Evolutionary conservation across 2,329 filamentous ascomycete genomes (phyloP), one percentile per base, ranked within the genome.

Genomic region (Thielaviopsis euricoi): DNA sequence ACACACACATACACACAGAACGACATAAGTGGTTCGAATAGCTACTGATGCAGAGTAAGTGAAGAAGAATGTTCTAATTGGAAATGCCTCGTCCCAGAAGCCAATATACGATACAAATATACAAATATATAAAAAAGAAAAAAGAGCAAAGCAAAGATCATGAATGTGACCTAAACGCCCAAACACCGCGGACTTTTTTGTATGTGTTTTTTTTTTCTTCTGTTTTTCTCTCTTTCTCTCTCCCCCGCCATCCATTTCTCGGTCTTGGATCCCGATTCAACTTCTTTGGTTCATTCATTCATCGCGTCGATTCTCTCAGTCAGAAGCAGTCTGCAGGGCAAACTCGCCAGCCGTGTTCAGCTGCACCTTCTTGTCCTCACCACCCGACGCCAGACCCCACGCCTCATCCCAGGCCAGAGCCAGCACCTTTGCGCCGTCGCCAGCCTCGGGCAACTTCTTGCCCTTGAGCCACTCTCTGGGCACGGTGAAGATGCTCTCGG

Each of bases 281-380:
- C n/a, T n/a, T n/a, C n/a, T n/a, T n/a, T n/a, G n/a, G n/a, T n/a
- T n/a, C n/a, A n/a, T 37, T 53, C 52, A 15, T 21, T 52, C 25
- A 56, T 43, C 29, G 9, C 25, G 13, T 22, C 25, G 17, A n/a
- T 9, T 21, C 15, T 19, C 51, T 55, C 58, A 23, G 40, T 56
- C 17, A 52, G 50, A 43, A 59, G n/a, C n/a, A n/a, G 22, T 53
- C 15, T 56, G 26, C 46, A 55, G 48, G 15, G 58, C 55, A 22
- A 60, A 37, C 33, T 59, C 61, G 17, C 60, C 55, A 46, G 49
- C 48, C n/a, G 53, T 43, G 48, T 98, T 96, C 61, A 98, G 82
- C 75, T 98, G 93, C 65, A 98, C 83, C 73, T 81, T 83, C 74
- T 93, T 95, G 68, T 98, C 93, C 77, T 97, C 90, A 17, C 91